phyloP scores from a whole-genome alignment of 179 eudicot species.

The Heliamphora pulchella region DNA sequence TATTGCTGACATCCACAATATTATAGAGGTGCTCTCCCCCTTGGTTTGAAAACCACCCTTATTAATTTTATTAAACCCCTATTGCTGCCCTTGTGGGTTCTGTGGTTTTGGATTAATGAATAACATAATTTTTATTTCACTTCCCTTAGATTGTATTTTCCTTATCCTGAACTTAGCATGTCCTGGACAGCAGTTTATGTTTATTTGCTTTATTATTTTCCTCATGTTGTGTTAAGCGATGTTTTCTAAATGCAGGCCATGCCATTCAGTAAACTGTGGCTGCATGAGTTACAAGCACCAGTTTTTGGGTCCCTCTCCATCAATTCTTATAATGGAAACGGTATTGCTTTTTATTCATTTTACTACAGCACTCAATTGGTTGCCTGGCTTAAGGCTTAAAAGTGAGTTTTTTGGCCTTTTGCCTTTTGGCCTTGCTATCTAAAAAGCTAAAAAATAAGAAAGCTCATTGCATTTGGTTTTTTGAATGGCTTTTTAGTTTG shows the following conservation, averaged over 20 bases:
- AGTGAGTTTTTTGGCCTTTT: too few species aligned
- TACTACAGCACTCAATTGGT: not conserved
- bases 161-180: not conserved
- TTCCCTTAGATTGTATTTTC: not conserved
- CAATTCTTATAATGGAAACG: slow-evolving; percentile 40
- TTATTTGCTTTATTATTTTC: slow-evolving; percentile 5
- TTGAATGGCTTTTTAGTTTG: too few species aligned
- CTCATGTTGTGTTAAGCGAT: not conserved
- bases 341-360: slow-evolving; percentile 15
- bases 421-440: too few species aligned
- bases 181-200: not conserved
- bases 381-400: too few species aligned
- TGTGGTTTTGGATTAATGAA: not conserved
- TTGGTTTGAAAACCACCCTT: too few species aligned
- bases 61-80: not conserved
- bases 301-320: slow-evolving; percentile 73
- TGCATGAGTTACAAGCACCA: slow-evolving; percentile 63
- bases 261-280: slow-evolving; percentile 50
- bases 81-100: not conserved
- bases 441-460: too few species aligned
- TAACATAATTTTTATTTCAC: not conserved
- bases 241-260: slow-evolving; percentile 26
- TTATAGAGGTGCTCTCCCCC: too few species aligned
- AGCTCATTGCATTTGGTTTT: too few species aligned
- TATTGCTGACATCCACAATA: too few species aligned